Percentiles rank a stretch among this genome's conserved stretches.
Conservation (phyloP, 257 asterid genomes). For the Cynanchum wilfordii region DNA sequence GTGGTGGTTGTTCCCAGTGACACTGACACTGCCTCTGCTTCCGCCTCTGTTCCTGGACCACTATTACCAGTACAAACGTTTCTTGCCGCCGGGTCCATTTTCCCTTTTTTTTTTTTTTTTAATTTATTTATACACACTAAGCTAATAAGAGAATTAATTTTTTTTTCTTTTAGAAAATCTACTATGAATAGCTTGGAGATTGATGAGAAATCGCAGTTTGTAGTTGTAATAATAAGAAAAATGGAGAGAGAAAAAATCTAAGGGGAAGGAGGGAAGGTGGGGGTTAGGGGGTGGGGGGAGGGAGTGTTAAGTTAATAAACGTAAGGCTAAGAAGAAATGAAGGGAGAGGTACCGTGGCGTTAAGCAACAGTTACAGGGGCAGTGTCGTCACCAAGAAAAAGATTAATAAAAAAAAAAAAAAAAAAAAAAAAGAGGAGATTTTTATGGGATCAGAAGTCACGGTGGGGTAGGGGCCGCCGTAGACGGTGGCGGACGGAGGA, state of each 20-base stretch:
- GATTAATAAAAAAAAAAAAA: too few relatives aligned
- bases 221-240: not conserved
- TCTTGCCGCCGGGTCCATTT: slow-evolving; percentile 18
- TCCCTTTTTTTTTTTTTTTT: not conserved
- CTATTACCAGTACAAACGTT: not conserved
- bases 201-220: not conserved
- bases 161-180: too few relatives aligned
- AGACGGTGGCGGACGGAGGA: not conserved
- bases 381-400: slow-evolving; percentile 14
- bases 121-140: not conserved
- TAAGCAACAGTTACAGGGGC: slow-evolving; percentile 42
- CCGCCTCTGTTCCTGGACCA: slow-evolving; percentile 12
- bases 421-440: too few relatives aligned
- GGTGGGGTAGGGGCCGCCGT: not conserved
- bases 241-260: slow-evolving; percentile 8
- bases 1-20: slow-evolving; percentile 20
- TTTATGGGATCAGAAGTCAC: not conserved
- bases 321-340: slow-evolving; percentile 30
- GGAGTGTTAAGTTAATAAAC: slow-evolving; percentile 15
- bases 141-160: too few relatives aligned
- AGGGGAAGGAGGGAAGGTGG: not conserved
- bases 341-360: slow-evolving; percentile 42
- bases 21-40: slow-evolving; percentile 21
- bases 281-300: not conserved
- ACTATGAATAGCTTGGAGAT: not conserved